These are phyloP conservation scores for Anisodus tanguticus DNA, from an alignment of 257 asterid genomes.

Conservation along the genomic window DNA sequence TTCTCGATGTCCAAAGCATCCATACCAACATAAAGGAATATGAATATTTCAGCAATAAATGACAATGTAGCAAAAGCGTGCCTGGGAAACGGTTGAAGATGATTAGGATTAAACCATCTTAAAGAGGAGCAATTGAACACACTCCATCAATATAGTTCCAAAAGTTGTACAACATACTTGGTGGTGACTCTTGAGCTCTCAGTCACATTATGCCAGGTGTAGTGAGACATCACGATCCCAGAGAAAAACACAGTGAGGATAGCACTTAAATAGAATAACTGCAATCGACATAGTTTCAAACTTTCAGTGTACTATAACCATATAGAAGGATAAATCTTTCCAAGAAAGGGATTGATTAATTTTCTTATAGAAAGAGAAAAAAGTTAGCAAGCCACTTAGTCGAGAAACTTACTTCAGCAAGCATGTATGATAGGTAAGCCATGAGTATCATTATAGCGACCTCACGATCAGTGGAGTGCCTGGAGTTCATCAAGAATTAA, in stretches of 20 bases:
- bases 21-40: constrained; percentile 97
- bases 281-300: constrained; percentile 38
- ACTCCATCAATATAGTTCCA: not conserved
- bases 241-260: constrained; percentile 99
- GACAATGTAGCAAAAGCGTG: constrained; percentile 94
- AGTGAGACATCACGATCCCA: constrained; percentile 98
- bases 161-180: constrained; percentile 57
- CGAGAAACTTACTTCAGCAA: constrained; percentile 80
- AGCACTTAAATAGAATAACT: constrained; percentile 84
- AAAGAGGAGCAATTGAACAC: constrained; percentile 26
- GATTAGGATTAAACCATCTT: constrained; percentile 29
- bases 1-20: constrained; percentile 98
- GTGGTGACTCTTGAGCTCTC: constrained; percentile 96
- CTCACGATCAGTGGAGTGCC: constrained; percentile 99
- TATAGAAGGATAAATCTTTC: not conserved
- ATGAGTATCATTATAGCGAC: constrained; percentile 97
- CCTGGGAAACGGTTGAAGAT: constrained; percentile 53
- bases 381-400: not conserved
- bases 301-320: not conserved
- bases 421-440: constrained; percentile 97
- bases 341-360: not conserved
- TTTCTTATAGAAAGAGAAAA: not conserved
- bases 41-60: constrained; percentile 89
- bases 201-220: constrained; percentile 99
- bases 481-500: constrained; percentile 43